A percentile compares a stretch with the other conserved stretches of the same genome.
Evolutionary conservation across 1,139 yeast species (phyloP).

Genomic region (Kurtzmaniella quercitrusa): DNA sequence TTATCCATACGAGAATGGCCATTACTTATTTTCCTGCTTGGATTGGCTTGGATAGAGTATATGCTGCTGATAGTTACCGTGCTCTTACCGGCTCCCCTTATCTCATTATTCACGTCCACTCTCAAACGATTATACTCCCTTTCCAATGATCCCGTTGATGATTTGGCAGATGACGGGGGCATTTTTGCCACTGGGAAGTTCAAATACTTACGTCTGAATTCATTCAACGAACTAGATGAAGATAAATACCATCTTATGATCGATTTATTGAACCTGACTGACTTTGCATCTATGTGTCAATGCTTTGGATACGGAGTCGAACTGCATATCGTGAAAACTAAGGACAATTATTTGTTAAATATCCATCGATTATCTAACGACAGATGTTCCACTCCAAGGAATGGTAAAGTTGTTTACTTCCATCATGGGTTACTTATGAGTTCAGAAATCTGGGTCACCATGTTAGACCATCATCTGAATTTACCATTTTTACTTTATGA

Average conservation of each 20-base stretch:
- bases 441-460: constrained; percentile 84
- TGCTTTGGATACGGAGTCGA: constrained; percentile 39
- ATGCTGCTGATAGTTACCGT: constrained; percentile 29
- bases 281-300: constrained; percentile 31
- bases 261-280: constrained; percentile 27
- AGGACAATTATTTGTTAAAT: constrained; percentile 38
- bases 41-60: constrained; percentile 40
- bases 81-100: constrained; percentile 29
- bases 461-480: constrained; percentile 56
- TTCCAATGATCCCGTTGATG: constrained; percentile 27
- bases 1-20: constrained; percentile 34
- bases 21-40: constrained; percentile 27
- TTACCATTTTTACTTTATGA: constrained; percentile 76
- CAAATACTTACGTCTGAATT: constrained; percentile 4
- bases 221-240: constrained; percentile 6
- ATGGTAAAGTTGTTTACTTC: constrained; percentile 60
- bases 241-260: constrained; percentile 27
- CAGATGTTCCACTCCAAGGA: constrained; percentile 9
- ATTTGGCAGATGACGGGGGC: constrained; percentile 14
- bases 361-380: constrained; percentile 20
- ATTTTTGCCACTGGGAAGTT: constrained; percentile 6
- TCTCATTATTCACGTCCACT: constrained; percentile 24
- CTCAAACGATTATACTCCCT: constrained; percentile 25
- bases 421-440: constrained; percentile 93
- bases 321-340: constrained; percentile 34